phyloP scores from a whole-genome alignment of 1,284 basidiomycete species.

The Ceratobasidium sp. region DNA sequence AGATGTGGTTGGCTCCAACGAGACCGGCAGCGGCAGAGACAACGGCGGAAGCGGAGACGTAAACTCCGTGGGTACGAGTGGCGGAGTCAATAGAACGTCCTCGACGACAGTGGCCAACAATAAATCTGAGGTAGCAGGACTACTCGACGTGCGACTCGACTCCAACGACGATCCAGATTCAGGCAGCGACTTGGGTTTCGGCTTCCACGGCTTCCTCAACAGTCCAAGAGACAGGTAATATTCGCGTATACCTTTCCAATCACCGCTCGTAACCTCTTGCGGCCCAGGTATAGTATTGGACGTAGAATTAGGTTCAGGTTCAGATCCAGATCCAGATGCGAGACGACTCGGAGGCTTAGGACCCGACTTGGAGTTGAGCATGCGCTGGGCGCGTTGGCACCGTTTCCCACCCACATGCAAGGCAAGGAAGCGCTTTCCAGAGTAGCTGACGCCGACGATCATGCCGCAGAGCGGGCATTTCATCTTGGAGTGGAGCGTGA shows the following conservation, averaged over 20 bases:
- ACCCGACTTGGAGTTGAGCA: background rate
- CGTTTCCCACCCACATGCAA: background rate
- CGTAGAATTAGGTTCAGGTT: too few relatives aligned
- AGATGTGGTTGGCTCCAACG: too few relatives aligned
- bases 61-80: background rate
- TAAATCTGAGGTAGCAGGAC: background rate
- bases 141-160: background rate
- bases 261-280: too few relatives aligned
- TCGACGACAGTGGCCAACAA: background rate
- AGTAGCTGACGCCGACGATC: background rate
- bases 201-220: background rate
- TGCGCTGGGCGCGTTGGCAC: background rate
- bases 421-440: background rate
- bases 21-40: background rate
- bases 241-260: background rate
- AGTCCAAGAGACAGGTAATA: background rate
- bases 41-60: background rate
- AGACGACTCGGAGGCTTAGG: background rate
- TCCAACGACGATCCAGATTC: too few relatives aligned
- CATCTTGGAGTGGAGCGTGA: constrained; percentile 6
- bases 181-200: too few relatives aligned
- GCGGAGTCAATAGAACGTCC: background rate
- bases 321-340: too few relatives aligned
- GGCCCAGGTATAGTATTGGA: background rate
- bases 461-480: constrained; percentile 5